These are phyloP conservation scores for Tolypocladium tundrense DNA, from an alignment of 2,329 filamentous ascomycete species.

Conservation along the genomic window DNA sequence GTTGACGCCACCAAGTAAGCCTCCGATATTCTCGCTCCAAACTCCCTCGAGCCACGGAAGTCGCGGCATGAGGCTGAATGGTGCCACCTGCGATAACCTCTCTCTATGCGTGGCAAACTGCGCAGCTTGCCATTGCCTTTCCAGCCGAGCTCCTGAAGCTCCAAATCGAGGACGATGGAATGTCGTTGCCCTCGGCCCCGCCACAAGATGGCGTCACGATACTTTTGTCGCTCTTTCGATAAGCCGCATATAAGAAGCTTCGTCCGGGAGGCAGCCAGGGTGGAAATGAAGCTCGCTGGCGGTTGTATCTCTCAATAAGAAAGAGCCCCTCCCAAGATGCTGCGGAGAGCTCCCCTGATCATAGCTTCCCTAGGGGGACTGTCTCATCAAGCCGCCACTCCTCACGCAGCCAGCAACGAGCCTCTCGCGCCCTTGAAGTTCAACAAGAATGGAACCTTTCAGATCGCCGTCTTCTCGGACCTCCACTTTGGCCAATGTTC, in stretches of 20 bases:
- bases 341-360: not conserved
- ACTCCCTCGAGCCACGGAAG: not conserved
- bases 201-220: not conserved
- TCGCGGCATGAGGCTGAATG: not conserved
- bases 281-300: too few relatives aligned
- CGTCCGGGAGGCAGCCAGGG: not conserved
- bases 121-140: not conserved
- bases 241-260: not conserved
- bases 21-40: not conserved
- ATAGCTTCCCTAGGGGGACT: not conserved
- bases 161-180: not conserved
- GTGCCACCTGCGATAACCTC: not conserved
- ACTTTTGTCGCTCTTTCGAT: not conserved
- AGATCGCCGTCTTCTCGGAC: conserved; percentile 55
- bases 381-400: not conserved
- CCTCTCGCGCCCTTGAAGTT: conserved; percentile 15
- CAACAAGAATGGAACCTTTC: conserved; percentile 33
- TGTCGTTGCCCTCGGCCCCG: not conserved
- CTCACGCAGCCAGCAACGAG: not conserved
- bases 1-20: not conserved
- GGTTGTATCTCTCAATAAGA: not conserved
- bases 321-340: not conserved
- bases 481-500: conserved; percentile 61
- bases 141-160: not conserved
- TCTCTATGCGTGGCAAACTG: too few relatives aligned